Conservation (phyloP, 2,329 filamentous ascomycete species). For the Chaetomium strumarium region DNA sequence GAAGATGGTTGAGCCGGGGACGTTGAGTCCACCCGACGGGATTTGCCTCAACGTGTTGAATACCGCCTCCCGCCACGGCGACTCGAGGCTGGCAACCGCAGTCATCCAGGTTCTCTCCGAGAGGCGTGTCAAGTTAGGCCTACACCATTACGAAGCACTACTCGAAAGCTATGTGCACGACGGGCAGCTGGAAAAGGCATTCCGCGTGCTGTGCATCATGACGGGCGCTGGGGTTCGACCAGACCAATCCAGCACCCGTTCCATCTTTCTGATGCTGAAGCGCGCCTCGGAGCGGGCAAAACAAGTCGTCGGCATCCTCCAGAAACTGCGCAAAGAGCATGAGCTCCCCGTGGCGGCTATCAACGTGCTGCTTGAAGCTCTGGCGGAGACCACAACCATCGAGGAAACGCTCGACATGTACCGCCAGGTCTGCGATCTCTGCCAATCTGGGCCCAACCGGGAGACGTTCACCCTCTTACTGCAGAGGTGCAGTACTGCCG, state of each 20-base stretch:
- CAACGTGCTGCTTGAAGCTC: conserved; percentile 37
- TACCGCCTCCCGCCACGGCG: conserved; percentile 62
- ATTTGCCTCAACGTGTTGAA: conserved; percentile 54
- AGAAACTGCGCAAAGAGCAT: conserved; percentile 39
- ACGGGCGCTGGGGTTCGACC: conserved; percentile 53
- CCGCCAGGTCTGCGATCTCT: conserved; percentile 33
- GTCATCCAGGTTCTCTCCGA: conserved; percentile 61
- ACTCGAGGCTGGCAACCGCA: conserved; percentile 62
- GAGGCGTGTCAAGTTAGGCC: conserved; percentile 50
- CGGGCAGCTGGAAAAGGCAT: conserved; percentile 57
- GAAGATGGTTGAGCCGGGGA: conserved; percentile 38
- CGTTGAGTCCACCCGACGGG: conserved; percentile 33
- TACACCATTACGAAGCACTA: conserved; percentile 74
- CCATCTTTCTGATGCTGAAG: conserved; percentile 54
- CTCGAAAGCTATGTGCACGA: conserved; percentile 60
- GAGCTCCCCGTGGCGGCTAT: conserved; percentile 35
- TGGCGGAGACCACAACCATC: conserved; percentile 15
- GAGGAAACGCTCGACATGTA: conserved; percentile 33
- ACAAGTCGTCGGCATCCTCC: conserved; percentile 51
- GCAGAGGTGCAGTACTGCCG: conserved; percentile 23
- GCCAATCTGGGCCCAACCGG: conserved; percentile 30
- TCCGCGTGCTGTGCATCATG: conserved; percentile 71
- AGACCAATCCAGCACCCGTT: conserved; percentile 54
- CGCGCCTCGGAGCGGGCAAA: conserved; percentile 40
- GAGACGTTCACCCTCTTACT: conserved; percentile 35